phyloP scores from a whole-genome alignment of 345 rosid species.

The Geranium brycei region DNA sequence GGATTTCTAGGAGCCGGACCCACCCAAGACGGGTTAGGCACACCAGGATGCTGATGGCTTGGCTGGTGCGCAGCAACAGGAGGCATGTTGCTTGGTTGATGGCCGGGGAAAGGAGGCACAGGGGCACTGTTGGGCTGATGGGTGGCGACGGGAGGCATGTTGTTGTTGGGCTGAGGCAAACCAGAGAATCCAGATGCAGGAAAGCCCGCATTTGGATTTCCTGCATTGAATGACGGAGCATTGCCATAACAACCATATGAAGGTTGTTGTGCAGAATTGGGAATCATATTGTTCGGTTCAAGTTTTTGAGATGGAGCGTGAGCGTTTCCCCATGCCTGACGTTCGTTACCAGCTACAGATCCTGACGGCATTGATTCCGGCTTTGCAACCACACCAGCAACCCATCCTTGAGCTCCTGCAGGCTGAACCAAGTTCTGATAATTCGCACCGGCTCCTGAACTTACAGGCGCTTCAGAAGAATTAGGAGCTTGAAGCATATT shows the following conservation, averaged over 20 bases:
- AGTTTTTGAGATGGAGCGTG: slow-evolving; percentile 27
- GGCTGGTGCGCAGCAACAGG: slow-evolving; percentile 17
- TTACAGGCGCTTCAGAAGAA: slow-evolving; percentile 16
- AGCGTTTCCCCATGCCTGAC: slow-evolving; percentile 40
- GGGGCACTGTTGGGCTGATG: slow-evolving; percentile 18
- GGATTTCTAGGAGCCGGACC: slow-evolving; percentile 42
- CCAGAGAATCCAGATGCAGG: slow-evolving; percentile 26
- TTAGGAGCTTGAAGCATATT: slow-evolving; percentile 12
- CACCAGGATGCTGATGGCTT: slow-evolving; percentile 28
- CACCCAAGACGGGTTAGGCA: slow-evolving; percentile 38
- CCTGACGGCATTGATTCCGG: slow-evolving; percentile 25
- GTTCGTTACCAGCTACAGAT: slow-evolving; percentile 26
- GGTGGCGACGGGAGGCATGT: slow-evolving; percentile 20
- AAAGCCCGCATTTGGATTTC: slow-evolving; percentile 23
- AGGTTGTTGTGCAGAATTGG: slow-evolving; percentile 17
- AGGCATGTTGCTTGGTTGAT: slow-evolving; percentile 25
- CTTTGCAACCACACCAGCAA: slow-evolving; percentile 26
- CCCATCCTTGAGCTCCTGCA: slow-evolving; percentile 31
- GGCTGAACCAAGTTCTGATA: slow-evolving; percentile 41
- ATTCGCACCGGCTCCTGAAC: slow-evolving; percentile 18
- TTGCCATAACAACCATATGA: slow-evolving; percentile 32
- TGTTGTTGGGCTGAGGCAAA: slow-evolving; percentile 20
- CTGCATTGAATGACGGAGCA: slow-evolving; percentile 19
- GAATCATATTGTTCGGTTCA: slow-evolving; percentile 20
- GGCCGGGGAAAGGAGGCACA: slow-evolving; percentile 20